Conservation (phyloP, 2,329 filamentous ascomycete genomes). For the Thelonectria olida region DNA sequence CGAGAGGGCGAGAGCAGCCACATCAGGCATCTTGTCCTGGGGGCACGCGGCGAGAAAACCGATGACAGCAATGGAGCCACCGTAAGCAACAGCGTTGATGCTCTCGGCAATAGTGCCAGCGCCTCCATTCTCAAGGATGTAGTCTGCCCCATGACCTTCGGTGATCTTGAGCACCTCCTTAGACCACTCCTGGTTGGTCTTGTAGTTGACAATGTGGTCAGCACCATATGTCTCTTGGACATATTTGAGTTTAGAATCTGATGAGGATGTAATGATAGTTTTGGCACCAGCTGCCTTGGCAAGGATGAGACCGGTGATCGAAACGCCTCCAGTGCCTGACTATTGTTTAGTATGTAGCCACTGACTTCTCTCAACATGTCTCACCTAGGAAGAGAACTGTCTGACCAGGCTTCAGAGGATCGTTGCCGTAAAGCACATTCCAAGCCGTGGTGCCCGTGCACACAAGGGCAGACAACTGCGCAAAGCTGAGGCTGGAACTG, state of each 20-base stretch:
- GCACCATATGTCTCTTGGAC: conserved; percentile 64
- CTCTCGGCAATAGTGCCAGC: conserved; percentile 57
- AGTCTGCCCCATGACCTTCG: conserved; percentile 56
- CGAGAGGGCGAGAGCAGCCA: conserved; percentile 1
- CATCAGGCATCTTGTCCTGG: not conserved
- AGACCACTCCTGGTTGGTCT: conserved; percentile 61
- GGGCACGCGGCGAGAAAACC: conserved; percentile 13
- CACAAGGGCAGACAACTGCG: conserved; percentile 60
- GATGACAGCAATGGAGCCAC: conserved; percentile 46
- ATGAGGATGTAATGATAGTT: conserved; percentile 67
- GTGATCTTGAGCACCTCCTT: conserved; percentile 60
- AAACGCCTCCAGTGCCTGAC: conserved; percentile 12
- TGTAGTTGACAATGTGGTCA: conserved; percentile 67
- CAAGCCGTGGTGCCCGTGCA: conserved; percentile 55
- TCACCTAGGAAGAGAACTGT: too few relatives aligned
- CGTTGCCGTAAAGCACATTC: conserved; percentile 27
- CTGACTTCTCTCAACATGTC: too few relatives aligned
- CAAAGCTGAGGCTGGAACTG: conserved; percentile 55
- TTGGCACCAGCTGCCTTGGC: conserved; percentile 59
- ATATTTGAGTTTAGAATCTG: conserved; percentile 55
- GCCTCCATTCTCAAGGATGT: conserved; percentile 66
- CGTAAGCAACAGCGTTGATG: conserved; percentile 45
- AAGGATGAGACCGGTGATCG: conserved; percentile 29
- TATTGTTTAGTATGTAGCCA: too few relatives aligned
- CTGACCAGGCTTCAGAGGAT: too few relatives aligned